These are phyloP conservation scores for Hymenoscyphus fructigenus DNA, from an alignment of 2,329 filamentous ascomycete species.

Conservation along the genomic window DNA sequence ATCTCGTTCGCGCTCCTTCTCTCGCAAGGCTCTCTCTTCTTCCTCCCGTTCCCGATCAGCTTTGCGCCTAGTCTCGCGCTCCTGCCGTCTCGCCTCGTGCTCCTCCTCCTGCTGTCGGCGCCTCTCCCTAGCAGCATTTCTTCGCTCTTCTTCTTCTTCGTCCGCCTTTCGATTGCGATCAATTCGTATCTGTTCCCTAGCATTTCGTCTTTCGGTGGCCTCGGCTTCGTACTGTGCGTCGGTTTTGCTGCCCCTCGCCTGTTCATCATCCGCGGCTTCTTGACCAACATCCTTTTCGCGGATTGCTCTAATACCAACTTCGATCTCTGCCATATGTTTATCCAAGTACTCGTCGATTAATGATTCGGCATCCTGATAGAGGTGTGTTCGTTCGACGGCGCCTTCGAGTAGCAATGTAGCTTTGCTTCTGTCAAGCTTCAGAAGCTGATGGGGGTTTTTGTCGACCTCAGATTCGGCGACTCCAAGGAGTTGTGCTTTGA, in stretches of 20 bases:
- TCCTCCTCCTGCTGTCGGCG: constrained; percentile 30
- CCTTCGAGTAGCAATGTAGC: constrained; percentile 76
- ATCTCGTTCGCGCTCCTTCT: constrained; percentile 33
- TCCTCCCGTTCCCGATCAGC: constrained; percentile 25
- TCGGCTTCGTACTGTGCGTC: constrained; percentile 73
- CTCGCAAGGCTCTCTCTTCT: constrained; percentile 20
- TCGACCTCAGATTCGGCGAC: constrained; percentile 74
- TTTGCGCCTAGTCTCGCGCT: constrained; percentile 26
- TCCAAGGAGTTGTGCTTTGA: constrained; percentile 65
- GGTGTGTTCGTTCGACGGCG: constrained; percentile 71
- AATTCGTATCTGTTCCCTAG: constrained; percentile 57
- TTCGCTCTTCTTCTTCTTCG: constrained; percentile 47
- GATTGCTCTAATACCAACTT: constrained; percentile 67
- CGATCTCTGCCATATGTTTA: constrained; percentile 59
- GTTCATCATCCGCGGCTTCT: constrained; percentile 66
- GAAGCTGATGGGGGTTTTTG: constrained; percentile 67
- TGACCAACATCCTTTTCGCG: constrained; percentile 67
- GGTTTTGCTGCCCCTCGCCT: constrained; percentile 64
- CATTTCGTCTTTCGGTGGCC: constrained; percentile 57
- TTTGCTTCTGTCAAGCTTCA: constrained; percentile 72
- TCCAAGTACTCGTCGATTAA: constrained; percentile 69
- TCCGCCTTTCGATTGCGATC: constrained; percentile 42
- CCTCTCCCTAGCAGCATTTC: constrained; percentile 37
- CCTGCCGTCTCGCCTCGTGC: constrained; percentile 17
- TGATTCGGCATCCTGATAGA: constrained; percentile 70